These are phyloP conservation scores for Cenchrus fungigraminus DNA, from an alignment of 176 grass and related monocot genomes.

Conservation along the genomic window DNA sequence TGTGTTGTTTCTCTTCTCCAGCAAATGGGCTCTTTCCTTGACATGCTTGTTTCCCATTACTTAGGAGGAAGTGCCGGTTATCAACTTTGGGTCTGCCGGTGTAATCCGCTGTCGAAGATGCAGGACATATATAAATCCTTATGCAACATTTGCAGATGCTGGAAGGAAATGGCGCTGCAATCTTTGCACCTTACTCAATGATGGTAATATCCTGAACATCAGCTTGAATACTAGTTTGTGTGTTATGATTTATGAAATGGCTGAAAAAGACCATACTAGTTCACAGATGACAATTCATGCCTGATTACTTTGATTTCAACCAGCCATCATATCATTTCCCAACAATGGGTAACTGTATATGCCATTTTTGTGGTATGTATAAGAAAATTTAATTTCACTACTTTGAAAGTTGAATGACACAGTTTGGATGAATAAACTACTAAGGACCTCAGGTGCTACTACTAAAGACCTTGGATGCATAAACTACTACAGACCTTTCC, in stretches of 20 bases:
- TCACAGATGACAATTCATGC: not conserved
- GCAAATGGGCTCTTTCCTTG: not conserved
- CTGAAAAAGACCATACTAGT: not conserved
- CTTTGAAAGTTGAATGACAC: not conserved
- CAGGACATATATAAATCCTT: conserved; percentile 95
- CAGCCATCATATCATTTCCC: not conserved
- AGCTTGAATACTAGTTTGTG: not conserved
- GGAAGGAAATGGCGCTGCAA: conserved; percentile 99
- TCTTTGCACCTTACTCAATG: conserved; percentile 94
- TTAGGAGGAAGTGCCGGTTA: conserved; percentile 82
- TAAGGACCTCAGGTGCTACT: too few species aligned
- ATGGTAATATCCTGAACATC: conserved; percentile 59
- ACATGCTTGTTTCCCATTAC: conserved; percentile 39
- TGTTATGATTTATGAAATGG: conserved; percentile 4
- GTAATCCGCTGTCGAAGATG: conserved; percentile 95
- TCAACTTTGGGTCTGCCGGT: conserved; percentile 88
- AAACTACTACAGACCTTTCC: not conserved
- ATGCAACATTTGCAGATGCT: conserved; percentile 88
- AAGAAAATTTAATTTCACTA: not conserved
- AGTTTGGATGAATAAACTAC: not conserved
- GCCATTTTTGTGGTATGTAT: not conserved
- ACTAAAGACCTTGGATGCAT: too few species aligned
- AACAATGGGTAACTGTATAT: not conserved
- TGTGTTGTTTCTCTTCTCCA: conserved; percentile 2
- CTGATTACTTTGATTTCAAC: conserved; percentile 1